Evolutionary conservation across 768 basidiomycete species (phyloP), one percentile per base, ranked within the genome.

Genomic region (Auriscalpium microsporum): DNA sequence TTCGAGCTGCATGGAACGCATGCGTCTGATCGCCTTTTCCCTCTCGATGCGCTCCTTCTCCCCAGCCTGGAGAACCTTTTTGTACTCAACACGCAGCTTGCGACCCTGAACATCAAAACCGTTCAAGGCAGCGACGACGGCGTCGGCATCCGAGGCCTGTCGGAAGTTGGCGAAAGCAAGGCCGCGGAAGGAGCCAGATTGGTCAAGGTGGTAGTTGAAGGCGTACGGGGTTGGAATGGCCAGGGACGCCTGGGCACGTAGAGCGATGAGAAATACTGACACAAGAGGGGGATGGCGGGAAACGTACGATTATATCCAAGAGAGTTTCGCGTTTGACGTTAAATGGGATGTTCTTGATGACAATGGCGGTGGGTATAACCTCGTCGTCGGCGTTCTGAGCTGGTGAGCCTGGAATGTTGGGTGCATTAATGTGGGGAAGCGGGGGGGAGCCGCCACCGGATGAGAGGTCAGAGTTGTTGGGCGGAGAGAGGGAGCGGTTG

Each of bases 281-380:
- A 33, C 28, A 53, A 9, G 10, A 47, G 42, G n/a, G 19, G 11
- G 16, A 44, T 42, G 60, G 49, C 45, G 54, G 55, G 61, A 50
- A 48, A 81, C 91, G 61, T 56, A 95, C 94, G 69, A 99, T 98
- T 69, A 97, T 93, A 74, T 89, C 87, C 66, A 98, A 84, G 63
- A 99, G 82, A 45, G 91, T 91, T 75, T 98, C 95, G 67, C 91
- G 86, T 74, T 94, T 91, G 62, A 97, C 93, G 65, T 94, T 94
- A 79, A 99, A 99, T 62, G 95, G 95, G 75, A 99, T 99, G 78
- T 97, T 97, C 83, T 99, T 99, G 72, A 99, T 97, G 68, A 99
- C 96, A 67, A 99, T 97, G 53, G 96, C 96, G 10, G 94, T 98
- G 54, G 95, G 95, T 73, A 98, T 98, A 70, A 96, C 79, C 70